Evolutionary conservation across 2,329 filamentous ascomycete genomes (phyloP).

Genomic region (Drechslerella coelobrocha): DNA sequence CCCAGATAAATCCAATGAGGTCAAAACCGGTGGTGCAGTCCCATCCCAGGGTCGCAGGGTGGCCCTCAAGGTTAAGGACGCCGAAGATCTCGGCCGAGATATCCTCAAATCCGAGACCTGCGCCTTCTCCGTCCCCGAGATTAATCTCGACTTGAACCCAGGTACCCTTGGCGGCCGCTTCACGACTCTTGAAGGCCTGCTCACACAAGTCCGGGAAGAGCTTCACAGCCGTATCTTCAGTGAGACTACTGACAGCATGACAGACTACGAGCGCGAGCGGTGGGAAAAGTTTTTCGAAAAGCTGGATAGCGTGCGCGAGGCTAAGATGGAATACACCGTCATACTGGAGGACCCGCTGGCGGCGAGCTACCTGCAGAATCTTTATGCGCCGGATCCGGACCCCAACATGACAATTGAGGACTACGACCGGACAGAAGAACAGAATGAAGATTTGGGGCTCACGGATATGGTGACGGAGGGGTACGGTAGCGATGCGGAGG

Average conservation of each 20-base stretch:
- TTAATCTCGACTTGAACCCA: conserved; percentile 84
- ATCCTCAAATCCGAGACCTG: conserved; percentile 97
- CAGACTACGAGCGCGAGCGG: conserved; percentile 68
- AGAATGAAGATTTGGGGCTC: conserved; percentile 90
- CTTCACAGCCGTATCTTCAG: conserved; percentile 83
- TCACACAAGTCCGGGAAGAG: conserved; percentile 91
- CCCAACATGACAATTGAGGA: conserved; percentile 80
- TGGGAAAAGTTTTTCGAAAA: conserved; percentile 84
- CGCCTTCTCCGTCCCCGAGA: conserved; percentile 82
- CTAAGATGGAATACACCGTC: conserved; percentile 80
- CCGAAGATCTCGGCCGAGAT: conserved; percentile 81
- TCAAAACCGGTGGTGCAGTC: conserved; percentile 94
- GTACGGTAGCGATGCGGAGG: conserved; percentile 69
- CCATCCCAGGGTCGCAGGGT: conserved; percentile 86
- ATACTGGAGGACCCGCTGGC: conserved; percentile 87
- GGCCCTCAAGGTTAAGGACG: conserved; percentile 72
- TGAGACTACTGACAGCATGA: conserved; percentile 79
- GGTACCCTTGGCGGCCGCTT: conserved; percentile 95
- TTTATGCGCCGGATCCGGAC: conserved; percentile 79
- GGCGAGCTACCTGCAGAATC: conserved; percentile 90
- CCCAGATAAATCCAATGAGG: conserved; percentile 82
- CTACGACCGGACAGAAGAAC: conserved; percentile 86
- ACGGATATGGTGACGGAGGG: conserved; percentile 91
- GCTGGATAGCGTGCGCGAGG: conserved; percentile 78
- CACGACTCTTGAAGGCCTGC: conserved; percentile 91